A percentile compares a stretch with the other conserved stretches of the same genome.
These are phyloP conservation scores for Penicillium carneum DNA, from an alignment of 2,329 filamentous ascomycete species.

Conservation along the genomic window DNA sequence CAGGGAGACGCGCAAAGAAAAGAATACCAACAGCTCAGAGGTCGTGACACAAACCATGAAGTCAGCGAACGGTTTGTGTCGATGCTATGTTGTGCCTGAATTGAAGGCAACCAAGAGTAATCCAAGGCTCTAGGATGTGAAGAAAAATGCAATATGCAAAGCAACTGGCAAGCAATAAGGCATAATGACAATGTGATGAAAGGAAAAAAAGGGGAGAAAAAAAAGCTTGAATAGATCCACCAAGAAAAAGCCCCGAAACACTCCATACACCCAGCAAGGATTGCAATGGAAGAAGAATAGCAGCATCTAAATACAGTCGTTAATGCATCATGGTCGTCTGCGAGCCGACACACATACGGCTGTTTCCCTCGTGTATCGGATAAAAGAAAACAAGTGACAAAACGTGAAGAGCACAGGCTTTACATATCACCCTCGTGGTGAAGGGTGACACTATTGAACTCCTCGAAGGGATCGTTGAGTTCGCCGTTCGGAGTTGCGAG, in stretches of 20 bases:
- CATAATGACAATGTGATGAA: conserved; percentile 3
- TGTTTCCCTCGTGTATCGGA: conserved; percentile 25
- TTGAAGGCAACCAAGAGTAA: conserved; percentile 8
- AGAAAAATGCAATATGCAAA: conserved; percentile 32
- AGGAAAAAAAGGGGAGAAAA: conserved; percentile 1
- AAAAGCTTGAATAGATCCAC: conserved; percentile 22
- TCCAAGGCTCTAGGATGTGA: conserved; percentile 26
- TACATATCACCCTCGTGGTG: conserved; percentile 84
- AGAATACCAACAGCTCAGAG: conserved; percentile 10
- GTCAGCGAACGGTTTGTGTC: conserved; percentile 1
- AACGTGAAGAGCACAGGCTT: conserved; percentile 21
- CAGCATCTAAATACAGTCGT: conserved; percentile 41
- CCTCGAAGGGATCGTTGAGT: conserved; percentile 87
- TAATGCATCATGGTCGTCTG: conserved; percentile 47
- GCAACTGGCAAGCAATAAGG: conserved; percentile 18
- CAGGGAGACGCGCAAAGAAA: conserved; percentile 10
- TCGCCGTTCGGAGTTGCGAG: conserved; percentile 85
- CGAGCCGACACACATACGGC: conserved; percentile 36
- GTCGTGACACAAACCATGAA: conserved; percentile 24
- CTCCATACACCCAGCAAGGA: conserved; percentile 38
- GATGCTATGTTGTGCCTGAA: conserved; percentile 14
- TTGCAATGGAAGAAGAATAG: conserved; percentile 32
- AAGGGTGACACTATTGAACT: conserved; percentile 97
- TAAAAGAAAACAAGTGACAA: conserved; percentile 24
- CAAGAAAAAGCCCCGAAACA: conserved; percentile 34